These are phyloP conservation scores for Phytopythium delawarense DNA, from an alignment of 352 stramenopile genomes.

Conservation along the genomic window DNA sequence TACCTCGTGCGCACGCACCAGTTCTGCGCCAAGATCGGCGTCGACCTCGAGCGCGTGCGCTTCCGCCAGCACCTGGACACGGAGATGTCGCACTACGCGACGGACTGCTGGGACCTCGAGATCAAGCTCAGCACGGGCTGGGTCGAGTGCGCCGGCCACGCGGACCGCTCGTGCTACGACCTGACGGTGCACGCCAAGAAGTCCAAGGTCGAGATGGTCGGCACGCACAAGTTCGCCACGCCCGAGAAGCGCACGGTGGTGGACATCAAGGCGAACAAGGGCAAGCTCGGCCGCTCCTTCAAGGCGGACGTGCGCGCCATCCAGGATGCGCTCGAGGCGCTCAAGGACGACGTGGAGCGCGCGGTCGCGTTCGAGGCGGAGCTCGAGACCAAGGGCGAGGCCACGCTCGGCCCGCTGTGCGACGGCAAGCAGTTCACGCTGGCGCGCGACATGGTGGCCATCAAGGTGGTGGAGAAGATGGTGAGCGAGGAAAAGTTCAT, in stretches of 20 bases:
- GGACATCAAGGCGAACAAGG: slow-evolving; percentile 96
- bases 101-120: slow-evolving; percentile 99
- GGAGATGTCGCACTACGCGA: slow-evolving; percentile 99
- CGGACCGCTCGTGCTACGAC: slow-evolving; percentile 98
- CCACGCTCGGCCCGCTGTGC: slow-evolving; percentile 85
- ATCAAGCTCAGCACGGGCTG: slow-evolving; percentile 98
- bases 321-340: slow-evolving; percentile 59
- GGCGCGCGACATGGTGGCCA: slow-evolving; percentile 93
- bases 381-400: slow-evolving; percentile 87
- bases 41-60: slow-evolving; percentile 92
- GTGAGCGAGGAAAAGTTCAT: slow-evolving; percentile 98
- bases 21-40: slow-evolving; percentile 94
- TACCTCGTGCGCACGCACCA: slow-evolving; percentile 98
- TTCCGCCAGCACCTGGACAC: slow-evolving; percentile 99
- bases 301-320: slow-evolving; percentile 90
- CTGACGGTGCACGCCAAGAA: slow-evolving; percentile 87
- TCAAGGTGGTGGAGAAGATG: slow-evolving; percentile 94
- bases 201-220: slow-evolving; percentile 86
- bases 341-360: slow-evolving; percentile 91
- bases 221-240: slow-evolving; percentile 86
- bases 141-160: slow-evolving; percentile 99
- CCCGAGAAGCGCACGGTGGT: slow-evolving; percentile 93
- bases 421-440: slow-evolving; percentile 90
- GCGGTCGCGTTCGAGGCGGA: slow-evolving; percentile 88
- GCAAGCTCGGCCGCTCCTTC: slow-evolving; percentile 95